Evolutionary conservation across 768 basidiomycete species (phyloP), one percentile per base, ranked within the genome.

Genomic region (Sporobolomyces roseus): DNA sequence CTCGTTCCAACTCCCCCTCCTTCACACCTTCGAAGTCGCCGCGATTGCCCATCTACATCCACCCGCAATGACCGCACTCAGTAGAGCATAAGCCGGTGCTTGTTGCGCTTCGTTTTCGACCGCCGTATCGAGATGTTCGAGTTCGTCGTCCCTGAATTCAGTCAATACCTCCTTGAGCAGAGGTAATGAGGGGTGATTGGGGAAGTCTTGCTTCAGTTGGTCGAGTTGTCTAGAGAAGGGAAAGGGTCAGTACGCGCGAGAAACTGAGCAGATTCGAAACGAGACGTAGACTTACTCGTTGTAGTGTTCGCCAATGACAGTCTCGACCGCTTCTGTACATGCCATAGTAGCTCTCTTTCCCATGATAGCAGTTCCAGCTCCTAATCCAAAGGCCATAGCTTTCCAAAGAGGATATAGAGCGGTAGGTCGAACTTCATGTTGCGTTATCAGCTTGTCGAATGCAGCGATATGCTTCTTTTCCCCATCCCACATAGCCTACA

Each of bases 301-400:
- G 75, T 98, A 98, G 79, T 98, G 93, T 78, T 98, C 93, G 46
- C 93, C 93, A 60, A 98, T 98, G 63, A 91, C 91, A 0, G 93
- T 96, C 78, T 98, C 93, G 25, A 98, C 93, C 0, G 93, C 93
- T 78, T 98, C 93, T 0, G 93, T 98, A 75, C 93, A 97, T 9
- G 93, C 93, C 93, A 98, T 98, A 1, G 93, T 92, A 17, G 93
- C 91, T 74, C 96, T 88, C 76, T 86, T 88, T 43, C 93, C 89
- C 84, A 94, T 83, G 27, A 94, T 79, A 1, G 90, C 93, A 0
- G 93, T 96, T 0, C 81, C 83, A 8, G 87, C 87, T 8, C 93
- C 93, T 12, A 98, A 81, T 5, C 88, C 88, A 77, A 89, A 93
- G 8, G 93, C 93, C 58, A 87, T 88, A 8, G 85, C 85, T 77